Percentiles rank a stretch among this genome's conserved stretches.
Conservation (phyloP, 1,139 yeast species). For the Pichia sp. region DNA sequence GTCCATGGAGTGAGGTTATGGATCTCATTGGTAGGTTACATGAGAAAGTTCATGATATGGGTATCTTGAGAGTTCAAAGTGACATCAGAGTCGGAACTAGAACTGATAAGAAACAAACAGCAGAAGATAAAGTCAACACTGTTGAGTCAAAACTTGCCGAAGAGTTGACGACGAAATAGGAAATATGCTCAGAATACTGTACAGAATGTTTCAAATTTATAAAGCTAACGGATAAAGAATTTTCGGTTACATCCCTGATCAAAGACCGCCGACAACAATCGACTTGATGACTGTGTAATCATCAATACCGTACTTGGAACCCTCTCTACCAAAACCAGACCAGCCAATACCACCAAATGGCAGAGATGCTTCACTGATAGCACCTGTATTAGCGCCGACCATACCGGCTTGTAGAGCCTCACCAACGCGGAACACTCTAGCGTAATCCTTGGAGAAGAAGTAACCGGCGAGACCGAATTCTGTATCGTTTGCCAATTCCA, state of each 20-base stretch:
- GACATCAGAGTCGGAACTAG: constrained; percentile 81
- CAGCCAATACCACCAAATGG: constrained; percentile 84
- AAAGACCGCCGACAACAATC: constrained; percentile 37
- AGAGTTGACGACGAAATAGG: background rate
- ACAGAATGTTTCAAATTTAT: background rate
- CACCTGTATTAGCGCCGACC: constrained; percentile 78
- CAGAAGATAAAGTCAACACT: constrained; percentile 56
- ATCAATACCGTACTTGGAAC: constrained; percentile 68
- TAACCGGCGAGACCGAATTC: constrained; percentile 78
- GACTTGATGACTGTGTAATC: constrained; percentile 66
- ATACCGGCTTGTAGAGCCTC: constrained; percentile 74
- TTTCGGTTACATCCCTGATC: constrained; percentile 1
- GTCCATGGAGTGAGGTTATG: constrained; percentile 89
- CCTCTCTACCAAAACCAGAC: constrained; percentile 83
- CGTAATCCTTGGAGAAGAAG: constrained; percentile 62
- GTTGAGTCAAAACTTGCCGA: constrained; percentile 45
- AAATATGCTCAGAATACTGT: background rate
- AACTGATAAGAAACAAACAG: constrained; percentile 59
- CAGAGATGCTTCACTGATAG: constrained; percentile 61
- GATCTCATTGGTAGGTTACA: constrained; percentile 74
- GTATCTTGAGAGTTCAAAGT: constrained; percentile 71
- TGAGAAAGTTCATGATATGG: constrained; percentile 57
- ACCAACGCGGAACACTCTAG: constrained; percentile 60
- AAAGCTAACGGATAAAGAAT: background rate
- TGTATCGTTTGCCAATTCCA: constrained; percentile 62